A percentile compares a stretch with the other conserved stretches of the same genome.
Conservation (phyloP, 2,329 filamentous ascomycete genomes). For the Talaromyces sp. region DNA sequence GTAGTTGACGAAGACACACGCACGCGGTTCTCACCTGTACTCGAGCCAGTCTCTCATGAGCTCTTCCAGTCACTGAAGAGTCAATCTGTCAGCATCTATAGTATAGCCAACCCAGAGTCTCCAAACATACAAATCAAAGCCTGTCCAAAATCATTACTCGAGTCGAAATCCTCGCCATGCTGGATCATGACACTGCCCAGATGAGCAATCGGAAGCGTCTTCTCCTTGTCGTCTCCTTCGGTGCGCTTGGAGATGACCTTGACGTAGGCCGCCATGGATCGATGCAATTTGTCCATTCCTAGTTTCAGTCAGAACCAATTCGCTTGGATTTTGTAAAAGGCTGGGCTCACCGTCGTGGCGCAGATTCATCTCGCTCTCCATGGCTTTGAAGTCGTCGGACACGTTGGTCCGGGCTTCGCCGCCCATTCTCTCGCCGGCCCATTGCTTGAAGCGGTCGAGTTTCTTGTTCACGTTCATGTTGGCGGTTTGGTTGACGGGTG, state of each 20-base stretch:
- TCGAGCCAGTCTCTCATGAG: constrained; percentile 80
- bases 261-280: constrained; percentile 77
- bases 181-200: constrained; percentile 79
- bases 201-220: constrained; percentile 71
- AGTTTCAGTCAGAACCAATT: not conserved
- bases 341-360: constrained; percentile 69
- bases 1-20: not conserved
- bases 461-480: constrained; percentile 71
- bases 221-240: constrained; percentile 84
- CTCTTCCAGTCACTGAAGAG: constrained; percentile 64
- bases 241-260: constrained; percentile 82
- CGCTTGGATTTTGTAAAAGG: not conserved
- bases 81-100: constrained; percentile 2
- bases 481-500: not conserved
- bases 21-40: constrained; percentile 50
- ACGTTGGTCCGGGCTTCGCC: constrained; percentile 79
- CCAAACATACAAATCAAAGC: constrained; percentile 63
- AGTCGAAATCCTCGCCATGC: constrained; percentile 90
- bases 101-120: not conserved
- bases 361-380: constrained; percentile 86
- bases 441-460: constrained; percentile 93
- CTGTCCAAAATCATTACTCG: constrained; percentile 84
- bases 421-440: constrained; percentile 96
- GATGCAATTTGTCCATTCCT: constrained; percentile 76
- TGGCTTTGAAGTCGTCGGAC: constrained; percentile 82